Evolutionary conservation across 805 yeast genomes (phyloP).

Genomic region (Lipomyces spencermartinsiae): DNA sequence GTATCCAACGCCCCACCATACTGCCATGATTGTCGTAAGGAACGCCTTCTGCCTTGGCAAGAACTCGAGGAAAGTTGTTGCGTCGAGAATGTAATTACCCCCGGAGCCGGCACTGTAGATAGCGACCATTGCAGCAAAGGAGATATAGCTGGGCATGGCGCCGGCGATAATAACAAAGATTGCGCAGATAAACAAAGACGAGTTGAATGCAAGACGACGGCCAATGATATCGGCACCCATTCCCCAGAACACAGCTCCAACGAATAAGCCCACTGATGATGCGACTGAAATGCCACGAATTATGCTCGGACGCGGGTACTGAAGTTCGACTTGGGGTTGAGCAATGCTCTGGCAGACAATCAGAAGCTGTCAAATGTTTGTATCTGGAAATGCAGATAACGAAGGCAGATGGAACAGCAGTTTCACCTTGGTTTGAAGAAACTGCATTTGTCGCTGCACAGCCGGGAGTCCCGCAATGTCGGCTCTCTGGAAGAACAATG

Average conservation of each 20-base stretch:
- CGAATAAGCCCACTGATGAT: slow-evolving; percentile 57
- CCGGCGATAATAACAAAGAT: slow-evolving; percentile 61
- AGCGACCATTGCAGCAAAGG: slow-evolving; percentile 54
- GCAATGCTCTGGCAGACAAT: slow-evolving; percentile 37
- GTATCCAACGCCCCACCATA: slow-evolving; percentile 71
- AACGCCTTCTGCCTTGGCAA: slow-evolving; percentile 59
- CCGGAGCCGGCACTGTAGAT: slow-evolving; percentile 58
- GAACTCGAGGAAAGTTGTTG: slow-evolving; percentile 60
- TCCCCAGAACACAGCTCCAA: slow-evolving; percentile 65
- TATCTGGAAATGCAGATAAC: no score
- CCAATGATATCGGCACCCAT: slow-evolving; percentile 62
- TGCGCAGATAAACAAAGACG: slow-evolving; percentile 56
- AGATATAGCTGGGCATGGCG: slow-evolving; percentile 56
- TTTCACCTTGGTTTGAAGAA: slow-evolving; percentile 10
- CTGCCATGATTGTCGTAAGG: slow-evolving; percentile 59
- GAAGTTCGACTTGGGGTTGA: slow-evolving; percentile 7
- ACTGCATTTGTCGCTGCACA: background rate
- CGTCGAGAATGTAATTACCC: slow-evolving; percentile 63
- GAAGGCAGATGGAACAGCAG: background rate
- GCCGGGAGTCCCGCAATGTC: slow-evolving; percentile 2
- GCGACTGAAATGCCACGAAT: slow-evolving; percentile 56
- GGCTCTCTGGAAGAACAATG: slow-evolving; percentile 2
- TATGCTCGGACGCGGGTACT: slow-evolving; percentile 5
- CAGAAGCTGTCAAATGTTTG: slow-evolving; percentile 50
- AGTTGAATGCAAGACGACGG: slow-evolving; percentile 58